Evolutionary conservation across 2,329 filamentous ascomycete genomes (phyloP), one percentile per base, ranked within the genome.

Genomic region (Monosporascus ibericus): DNA sequence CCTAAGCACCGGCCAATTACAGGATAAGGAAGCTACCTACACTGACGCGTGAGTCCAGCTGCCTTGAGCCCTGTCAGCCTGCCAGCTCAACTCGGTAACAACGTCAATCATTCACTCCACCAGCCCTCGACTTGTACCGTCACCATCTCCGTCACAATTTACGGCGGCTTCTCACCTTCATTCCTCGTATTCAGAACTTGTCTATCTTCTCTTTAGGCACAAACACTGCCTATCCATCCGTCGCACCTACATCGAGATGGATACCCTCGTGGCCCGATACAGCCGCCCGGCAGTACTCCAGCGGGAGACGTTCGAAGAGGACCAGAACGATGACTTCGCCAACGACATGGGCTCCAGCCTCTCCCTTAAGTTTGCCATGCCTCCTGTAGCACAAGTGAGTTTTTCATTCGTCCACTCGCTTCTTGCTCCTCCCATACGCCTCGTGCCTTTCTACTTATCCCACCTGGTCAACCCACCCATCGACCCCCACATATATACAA

Each of bases 291-390:
- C 86, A 55, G 84, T 84, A 72, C 79, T 86, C 69, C 76, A 82
- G 63, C 81, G 87, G 65, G 88, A 95, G 73, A 80, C 82, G 64
- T 84, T 86, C 67, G 77, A 80, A 50, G 80, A 87, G 64, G 81
- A 91, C 68, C 85, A 90, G 63, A 81, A 90, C 67, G 80, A 89
- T 70, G 86, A 92, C 66, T 75, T 87, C 63, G 78, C 88, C 68
- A 76, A 77, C 66, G 84, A 90, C 67, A 79, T 82, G 63, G 77
- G 84, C 60, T 87, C 90, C 66, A 84, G 85, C 63, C 80, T 96
- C 63, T 92, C 90, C 50, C 84, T 96, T 70, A 95, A 92, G 75
- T 99, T 99, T 75, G 89, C 90, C 65, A 87, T 99, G 74, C 94
- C 94, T 52, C 92, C 94, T 50, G 84, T 97, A 72, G 86, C 90